Evolutionary conservation across 2,329 filamentous ascomycete species (phyloP), one percentile per base, ranked within the genome.

Genomic region (Amesomyces nigricolor): DNA sequence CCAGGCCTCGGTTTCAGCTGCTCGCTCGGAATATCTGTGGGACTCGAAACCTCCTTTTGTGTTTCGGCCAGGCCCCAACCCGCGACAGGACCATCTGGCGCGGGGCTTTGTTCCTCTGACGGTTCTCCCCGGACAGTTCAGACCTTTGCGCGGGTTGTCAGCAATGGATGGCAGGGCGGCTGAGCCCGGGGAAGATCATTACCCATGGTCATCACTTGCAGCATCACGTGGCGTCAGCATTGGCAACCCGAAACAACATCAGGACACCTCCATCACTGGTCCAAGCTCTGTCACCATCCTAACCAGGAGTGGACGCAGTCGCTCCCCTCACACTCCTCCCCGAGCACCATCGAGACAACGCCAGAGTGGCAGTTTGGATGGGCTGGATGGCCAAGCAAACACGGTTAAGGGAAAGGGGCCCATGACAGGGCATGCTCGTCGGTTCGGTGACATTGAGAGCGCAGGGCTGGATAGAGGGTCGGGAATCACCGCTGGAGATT

Each of bases 141-240:
- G 48, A 50, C 53, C 47, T 47, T 47, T 58, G 45, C 44, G 54
- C 47, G 50, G 44, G 48, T 26, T 37, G 50, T 54, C 51, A 43
- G 52, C 44, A 40, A 66, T 65, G 63, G 63, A 60, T 52, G 58
- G 50, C 32, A 19, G 38, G 26, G 54, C 59, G n/a, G 46, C 51
- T 19, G 59, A 58, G 39, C 48, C 35, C 29, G 48, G 42, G 56
- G 55, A 62, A 56, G 61, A 62, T 61, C 60, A 54, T 42, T 58
- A 54, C 45, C 43, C 53, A 42, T 52, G 54, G 58, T 61, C 60
- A 54, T 57, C 55, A 50, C 47, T 35, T 29, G 30, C 47, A 54
- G 29, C 59, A 62, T 68, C 66, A 68, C 66, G 63, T 68, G 65
- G 61, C 52, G 62, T 67, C 61, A 68, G 64, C 64, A 65, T 50